phyloP scores from a whole-genome alignment of 176 grass and related monocot species.

The Musa beccarii region DNA sequence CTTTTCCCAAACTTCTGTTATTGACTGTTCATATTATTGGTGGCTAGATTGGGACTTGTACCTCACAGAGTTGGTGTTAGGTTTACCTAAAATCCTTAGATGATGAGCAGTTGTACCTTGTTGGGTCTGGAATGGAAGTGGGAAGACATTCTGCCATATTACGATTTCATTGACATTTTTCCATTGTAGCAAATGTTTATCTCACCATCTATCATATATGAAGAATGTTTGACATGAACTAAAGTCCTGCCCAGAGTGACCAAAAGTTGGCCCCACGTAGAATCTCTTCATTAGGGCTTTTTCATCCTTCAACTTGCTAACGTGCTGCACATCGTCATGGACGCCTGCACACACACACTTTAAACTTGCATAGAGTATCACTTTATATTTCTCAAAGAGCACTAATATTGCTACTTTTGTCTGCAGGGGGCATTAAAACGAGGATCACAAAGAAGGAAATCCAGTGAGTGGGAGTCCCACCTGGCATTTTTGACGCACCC shows the following conservation, averaged over 20 bases:
- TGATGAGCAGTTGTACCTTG: too few species aligned
- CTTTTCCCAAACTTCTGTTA: neutral
- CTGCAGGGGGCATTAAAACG: constrained; percentile 61
- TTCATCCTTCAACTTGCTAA: neutral
- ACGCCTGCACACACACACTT: neutral
- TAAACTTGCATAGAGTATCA: neutral
- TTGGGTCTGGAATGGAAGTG: too few species aligned
- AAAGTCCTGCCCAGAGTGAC: neutral
- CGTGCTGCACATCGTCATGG: neutral
- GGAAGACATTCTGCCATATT: too few species aligned
- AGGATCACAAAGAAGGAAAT: constrained; percentile 48
- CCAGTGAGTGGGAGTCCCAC: constrained; percentile 13
- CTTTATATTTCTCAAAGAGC: neutral
- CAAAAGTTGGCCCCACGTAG: neutral
- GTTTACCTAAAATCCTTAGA: neutral
- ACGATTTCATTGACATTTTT: too few species aligned
- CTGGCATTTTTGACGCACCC: too few species aligned
- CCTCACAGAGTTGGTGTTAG: neutral
- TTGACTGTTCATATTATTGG: neutral
- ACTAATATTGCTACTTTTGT: constrained; percentile 11
- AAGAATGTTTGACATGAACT: neutral
- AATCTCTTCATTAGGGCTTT: neutral
- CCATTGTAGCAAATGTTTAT: too few species aligned
- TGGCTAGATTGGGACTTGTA: neutral
- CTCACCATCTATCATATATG: too few species aligned